A percentile compares a stretch with the other conserved stretches of the same genome.
Conservation (phyloP, 163 green algal genomes). For the Scenedesmus sp. region DNA sequence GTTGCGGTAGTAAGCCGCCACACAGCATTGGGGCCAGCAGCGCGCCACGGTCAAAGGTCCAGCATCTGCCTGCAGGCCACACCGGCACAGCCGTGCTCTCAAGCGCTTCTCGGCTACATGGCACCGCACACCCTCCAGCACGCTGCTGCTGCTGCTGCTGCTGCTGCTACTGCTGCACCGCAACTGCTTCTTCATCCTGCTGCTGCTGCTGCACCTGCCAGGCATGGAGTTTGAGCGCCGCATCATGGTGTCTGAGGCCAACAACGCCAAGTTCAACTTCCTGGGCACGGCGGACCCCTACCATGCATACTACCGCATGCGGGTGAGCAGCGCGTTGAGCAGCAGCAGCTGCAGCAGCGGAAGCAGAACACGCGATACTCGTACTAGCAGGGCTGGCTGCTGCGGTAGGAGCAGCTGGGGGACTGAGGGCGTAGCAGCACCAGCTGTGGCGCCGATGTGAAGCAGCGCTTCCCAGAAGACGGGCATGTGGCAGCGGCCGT, state of each 20-base stretch:
- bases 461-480: no score
- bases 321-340: conserved; percentile 58
- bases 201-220: conserved; percentile 56
- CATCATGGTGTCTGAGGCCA: conserved; percentile 93
- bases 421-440: no score
- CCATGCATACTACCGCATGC: conserved; percentile 95
- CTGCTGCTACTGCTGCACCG: background rate
- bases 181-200: no score
- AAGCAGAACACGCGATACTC: no score
- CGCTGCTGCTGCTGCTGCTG: no score
- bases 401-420: no score
- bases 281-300: conserved; percentile 89
- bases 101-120: no score
- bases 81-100: background rate
- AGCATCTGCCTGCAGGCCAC: background rate
- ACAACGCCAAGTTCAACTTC: conserved; percentile 99
- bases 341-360: conserved; percentile 12
- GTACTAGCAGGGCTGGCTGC: no score
- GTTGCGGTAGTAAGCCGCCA: no score
- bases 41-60: no score
- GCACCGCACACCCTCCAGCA: background rate
- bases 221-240: conserved; percentile 94
- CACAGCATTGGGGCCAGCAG: no score
- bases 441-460: no score
- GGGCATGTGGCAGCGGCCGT: background rate